Base-by-base conservation (phyloP, 2,329 filamentous ascomycete species). In the Phyllosticta citriasiana region DNA sequence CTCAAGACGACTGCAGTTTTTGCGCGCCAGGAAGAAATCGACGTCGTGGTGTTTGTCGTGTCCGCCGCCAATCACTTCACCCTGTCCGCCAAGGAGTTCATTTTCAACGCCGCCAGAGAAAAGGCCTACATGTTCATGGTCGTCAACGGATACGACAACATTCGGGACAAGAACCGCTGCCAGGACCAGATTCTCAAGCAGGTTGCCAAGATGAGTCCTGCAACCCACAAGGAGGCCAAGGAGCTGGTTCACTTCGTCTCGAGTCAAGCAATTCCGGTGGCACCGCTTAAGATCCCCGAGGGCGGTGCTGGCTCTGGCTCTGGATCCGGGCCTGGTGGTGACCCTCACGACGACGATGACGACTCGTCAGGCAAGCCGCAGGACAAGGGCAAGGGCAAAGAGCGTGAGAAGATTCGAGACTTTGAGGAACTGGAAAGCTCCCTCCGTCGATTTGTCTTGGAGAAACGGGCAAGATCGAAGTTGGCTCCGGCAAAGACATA, bases 81-180 rank as follows among this genome's bases (percentile, higher is more conserved):
- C 0, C 85, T 96, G 60, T 96, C 94, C 0, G 92, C 94, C n/a
- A 95, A 89, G 75, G 94, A 99, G 69, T 99, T 99, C 70, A 96
- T 99, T 64, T 89, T 89, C 80, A 93, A 93, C 57, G 94, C 94
- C 1, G 94, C 94, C 0, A 86, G 93, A 51, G 94, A 99, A 71
- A 99, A 99, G 76, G 93, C 94, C 0, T 99, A 99, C 71, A 92
- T 99, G 64, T 99, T 99, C 74, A 96, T 99, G 74, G 94, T 99
- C 14, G 94, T 99, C 66, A 99, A 99, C 72, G 92, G 93, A 19
- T 99, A 91, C 69, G 94, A 99, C 74, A 88, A 88, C 64, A 97
- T 99, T 68, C 83, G 88, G 65, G 92, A 97, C 74, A 94, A 97
- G 78, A 82, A 90, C 63, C 83, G 93, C 63, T 97, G 93, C 73